These are phyloP conservation scores for Linum lewisii DNA, from an alignment of 345 rosid genomes.

Conservation along the genomic window DNA sequence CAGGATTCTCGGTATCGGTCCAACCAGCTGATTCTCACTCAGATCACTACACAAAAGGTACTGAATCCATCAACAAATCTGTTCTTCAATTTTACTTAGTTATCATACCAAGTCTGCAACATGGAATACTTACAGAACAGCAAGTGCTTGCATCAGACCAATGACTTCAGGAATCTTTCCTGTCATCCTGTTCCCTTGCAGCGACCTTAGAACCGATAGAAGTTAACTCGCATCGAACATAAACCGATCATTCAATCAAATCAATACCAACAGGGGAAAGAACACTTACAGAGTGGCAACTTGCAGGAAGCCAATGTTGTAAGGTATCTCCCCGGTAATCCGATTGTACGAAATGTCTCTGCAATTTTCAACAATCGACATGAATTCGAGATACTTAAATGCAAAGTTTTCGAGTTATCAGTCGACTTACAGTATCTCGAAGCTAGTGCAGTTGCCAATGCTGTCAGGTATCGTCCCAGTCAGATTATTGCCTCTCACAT, in stretches of 20 bases:
- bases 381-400: no score
- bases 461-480: slow-evolving; percentile 70
- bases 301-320: slow-evolving; percentile 89
- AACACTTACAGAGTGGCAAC: slow-evolving; percentile 86
- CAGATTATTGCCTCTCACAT: slow-evolving; percentile 85
- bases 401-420: background rate
- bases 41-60: slow-evolving; percentile 41
- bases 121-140: slow-evolving; percentile 63
- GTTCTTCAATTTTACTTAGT: background rate
- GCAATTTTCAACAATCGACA: background rate
- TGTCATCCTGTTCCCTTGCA: slow-evolving; percentile 69
- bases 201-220: slow-evolving; percentile 40
- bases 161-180: slow-evolving; percentile 86
- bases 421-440: slow-evolving; percentile 66
- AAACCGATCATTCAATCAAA: no score
- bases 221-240: background rate
- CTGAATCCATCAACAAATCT: background rate
- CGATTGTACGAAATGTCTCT: slow-evolving; percentile 92
- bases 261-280: background rate
- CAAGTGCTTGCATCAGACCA: slow-evolving; percentile 97
- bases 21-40: slow-evolving; percentile 85
- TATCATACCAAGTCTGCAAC: background rate
- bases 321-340: slow-evolving; percentile 82
- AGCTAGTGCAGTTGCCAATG: slow-evolving; percentile 98
- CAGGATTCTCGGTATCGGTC: slow-evolving; percentile 78